Percentiles rank a stretch among this genome's conserved stretches.
phyloP scores from a whole-genome alignment of 106 monocot genomes.

The Phalaenopsis equestris region DNA sequence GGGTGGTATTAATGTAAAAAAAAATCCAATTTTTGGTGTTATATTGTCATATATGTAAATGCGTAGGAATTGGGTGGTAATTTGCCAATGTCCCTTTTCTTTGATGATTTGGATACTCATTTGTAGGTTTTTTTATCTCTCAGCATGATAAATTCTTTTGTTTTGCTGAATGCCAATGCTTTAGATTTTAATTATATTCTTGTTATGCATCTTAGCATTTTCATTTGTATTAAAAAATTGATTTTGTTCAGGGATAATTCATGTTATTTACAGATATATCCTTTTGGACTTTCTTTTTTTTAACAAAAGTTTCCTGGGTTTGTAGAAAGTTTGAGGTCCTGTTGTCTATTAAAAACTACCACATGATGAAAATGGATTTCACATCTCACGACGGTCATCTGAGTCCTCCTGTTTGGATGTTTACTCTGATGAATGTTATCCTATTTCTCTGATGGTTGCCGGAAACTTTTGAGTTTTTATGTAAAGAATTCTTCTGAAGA shows the following conservation, averaged over 20 bases:
- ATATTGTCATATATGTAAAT: background rate
- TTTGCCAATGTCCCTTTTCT: background rate
- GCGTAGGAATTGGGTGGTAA: background rate
- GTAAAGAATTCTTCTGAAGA: background rate
- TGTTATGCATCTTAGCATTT: too few species aligned
- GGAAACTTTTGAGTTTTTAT: background rate
- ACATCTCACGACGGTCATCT: slow-evolving; percentile 3
- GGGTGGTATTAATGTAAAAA: too few species aligned
- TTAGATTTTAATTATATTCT: background rate
- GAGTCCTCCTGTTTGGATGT: background rate
- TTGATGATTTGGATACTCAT: background rate
- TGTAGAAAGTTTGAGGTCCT: too few species aligned
- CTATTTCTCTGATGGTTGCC: background rate
- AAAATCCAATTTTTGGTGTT: background rate
- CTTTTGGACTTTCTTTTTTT: too few species aligned
- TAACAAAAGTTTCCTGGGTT: too few species aligned
- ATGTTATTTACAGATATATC: too few species aligned
- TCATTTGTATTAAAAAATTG: too few species aligned
- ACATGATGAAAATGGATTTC: background rate
- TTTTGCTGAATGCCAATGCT: background rate
- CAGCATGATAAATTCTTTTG: too few species aligned
- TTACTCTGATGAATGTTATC: background rate
- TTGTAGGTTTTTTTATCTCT: too few species aligned
- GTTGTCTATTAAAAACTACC: background rate
- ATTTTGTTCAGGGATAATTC: too few species aligned